Evolutionary conservation across 2,329 filamentous ascomycete genomes (phyloP).

Genomic region (Epichloe baconii): DNA sequence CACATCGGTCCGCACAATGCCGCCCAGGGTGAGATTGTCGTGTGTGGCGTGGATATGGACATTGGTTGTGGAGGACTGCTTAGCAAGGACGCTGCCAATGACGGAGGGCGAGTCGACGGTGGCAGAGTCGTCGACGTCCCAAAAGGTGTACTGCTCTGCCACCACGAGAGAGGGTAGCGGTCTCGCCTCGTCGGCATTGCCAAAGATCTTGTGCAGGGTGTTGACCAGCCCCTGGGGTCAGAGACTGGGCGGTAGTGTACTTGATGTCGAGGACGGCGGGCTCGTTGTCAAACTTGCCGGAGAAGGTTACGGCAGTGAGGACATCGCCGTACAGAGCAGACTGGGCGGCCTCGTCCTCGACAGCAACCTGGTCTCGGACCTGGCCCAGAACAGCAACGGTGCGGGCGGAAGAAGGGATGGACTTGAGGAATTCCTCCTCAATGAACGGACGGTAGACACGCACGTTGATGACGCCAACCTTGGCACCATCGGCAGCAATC

Average conservation of each 20-base stretch:
- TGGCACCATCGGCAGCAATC: constrained; percentile 58
- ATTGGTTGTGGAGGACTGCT: constrained; percentile 55
- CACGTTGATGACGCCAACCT: constrained; percentile 80
- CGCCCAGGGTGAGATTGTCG: constrained; percentile 59
- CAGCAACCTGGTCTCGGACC: constrained; percentile 59
- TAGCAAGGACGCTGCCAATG: constrained; percentile 49
- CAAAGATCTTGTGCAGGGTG: constrained; percentile 35
- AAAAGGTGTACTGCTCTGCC: constrained; percentile 82
- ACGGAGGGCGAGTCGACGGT: constrained; percentile 51
- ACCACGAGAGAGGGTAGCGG: constrained; percentile 33
- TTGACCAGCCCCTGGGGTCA: constrained; percentile 40
- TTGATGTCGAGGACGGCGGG: constrained; percentile 72
- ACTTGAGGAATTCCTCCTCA: constrained; percentile 82
- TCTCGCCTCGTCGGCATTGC: constrained; percentile 40
- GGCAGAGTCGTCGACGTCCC: constrained; percentile 69
- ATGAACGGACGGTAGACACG: constrained; percentile 91
- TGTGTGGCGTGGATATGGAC: constrained; percentile 48
- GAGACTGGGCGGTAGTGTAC: constrained; percentile 56
- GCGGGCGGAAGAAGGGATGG: constrained; percentile 61
- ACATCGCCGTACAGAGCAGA: constrained; percentile 92
- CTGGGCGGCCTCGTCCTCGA: constrained; percentile 61
- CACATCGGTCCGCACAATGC: constrained; percentile 71
- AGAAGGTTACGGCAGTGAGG: constrained; percentile 71
- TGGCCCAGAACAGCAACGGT: constrained; percentile 81
- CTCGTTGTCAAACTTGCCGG: constrained; percentile 47